Conservation (phyloP, 2,329 filamentous ascomycete species). For the Aspergillus alliaceus region DNA sequence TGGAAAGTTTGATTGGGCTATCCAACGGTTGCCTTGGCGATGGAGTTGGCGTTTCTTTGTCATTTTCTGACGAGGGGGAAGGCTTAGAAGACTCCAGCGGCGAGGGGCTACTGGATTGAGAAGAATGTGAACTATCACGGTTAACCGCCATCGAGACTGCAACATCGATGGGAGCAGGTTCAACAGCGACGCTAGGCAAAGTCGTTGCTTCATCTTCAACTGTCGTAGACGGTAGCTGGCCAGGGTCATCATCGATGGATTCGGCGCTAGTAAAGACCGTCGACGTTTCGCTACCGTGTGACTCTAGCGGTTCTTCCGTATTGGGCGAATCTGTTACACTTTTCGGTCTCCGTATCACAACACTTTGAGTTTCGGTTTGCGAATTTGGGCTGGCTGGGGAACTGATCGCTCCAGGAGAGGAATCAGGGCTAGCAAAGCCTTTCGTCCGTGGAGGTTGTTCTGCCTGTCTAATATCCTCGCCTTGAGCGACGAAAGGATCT, state of each 20-base stretch:
- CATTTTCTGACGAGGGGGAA: background rate
- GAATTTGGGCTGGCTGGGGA: conserved; percentile 1
- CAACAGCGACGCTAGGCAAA: background rate
- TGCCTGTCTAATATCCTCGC: background rate
- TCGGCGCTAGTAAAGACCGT: background rate
- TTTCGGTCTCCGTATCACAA: conserved; percentile 2
- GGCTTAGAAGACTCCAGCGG: background rate
- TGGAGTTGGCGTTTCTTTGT: background rate
- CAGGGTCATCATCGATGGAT: background rate
- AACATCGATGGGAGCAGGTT: background rate
- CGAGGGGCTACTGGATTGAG: background rate
- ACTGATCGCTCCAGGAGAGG: background rate
- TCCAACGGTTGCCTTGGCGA: conserved; percentile 28
- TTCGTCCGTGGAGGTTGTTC: background rate
- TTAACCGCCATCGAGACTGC: background rate
- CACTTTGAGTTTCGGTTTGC: conserved; percentile 2
- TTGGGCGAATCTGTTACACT: background rate
- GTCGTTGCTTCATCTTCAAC: background rate
- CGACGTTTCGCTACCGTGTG: background rate
- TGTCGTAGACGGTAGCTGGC: background rate
- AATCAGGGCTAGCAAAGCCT: background rate
- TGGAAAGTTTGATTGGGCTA: conserved; percentile 35
- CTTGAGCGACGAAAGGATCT: background rate
- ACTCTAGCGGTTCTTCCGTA: background rate
- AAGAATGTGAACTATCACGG: background rate